A percentile compares a stretch with the other conserved stretches of the same genome.
These are phyloP conservation scores for Schizochytrium sp. DNA, from an alignment of 108 stramenopile species.

Conservation along the genomic window DNA sequence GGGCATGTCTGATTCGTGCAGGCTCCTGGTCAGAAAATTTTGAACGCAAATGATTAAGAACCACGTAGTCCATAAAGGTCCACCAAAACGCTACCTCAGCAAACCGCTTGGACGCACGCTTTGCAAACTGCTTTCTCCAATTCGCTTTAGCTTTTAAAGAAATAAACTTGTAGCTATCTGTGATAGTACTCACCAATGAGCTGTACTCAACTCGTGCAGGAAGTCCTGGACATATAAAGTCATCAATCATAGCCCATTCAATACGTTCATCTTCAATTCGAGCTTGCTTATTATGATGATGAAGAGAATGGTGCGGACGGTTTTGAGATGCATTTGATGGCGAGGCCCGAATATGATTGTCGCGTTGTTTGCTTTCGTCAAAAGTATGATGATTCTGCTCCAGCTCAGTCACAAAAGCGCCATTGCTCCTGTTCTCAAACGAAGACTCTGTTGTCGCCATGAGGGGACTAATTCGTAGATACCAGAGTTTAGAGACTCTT, in stretches of 20 bases:
- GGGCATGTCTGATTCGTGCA: neutral
- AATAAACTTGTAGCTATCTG: conserved; percentile 45
- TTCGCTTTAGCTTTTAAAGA: neutral
- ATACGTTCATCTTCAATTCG: conserved; percentile 18
- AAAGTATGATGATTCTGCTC: too few relatives aligned
- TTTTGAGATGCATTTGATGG: too few relatives aligned
- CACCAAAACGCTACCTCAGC: conserved; percentile 34
- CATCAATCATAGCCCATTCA: conserved; percentile 27
- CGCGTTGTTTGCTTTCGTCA: too few relatives aligned
- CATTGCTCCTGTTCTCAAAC: too few relatives aligned
- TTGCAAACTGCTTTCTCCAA: conserved; percentile 18
- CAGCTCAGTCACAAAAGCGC: too few relatives aligned
- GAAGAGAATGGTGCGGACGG: neutral
- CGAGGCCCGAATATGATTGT: too few relatives aligned
- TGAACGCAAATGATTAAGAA: neutral
- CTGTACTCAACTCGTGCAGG: neutral
- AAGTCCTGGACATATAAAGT: conserved; percentile 5
- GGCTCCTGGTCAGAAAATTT: neutral
- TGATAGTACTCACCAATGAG: neutral
- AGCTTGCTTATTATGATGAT: neutral
- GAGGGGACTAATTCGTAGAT: too few relatives aligned
- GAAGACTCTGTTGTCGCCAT: too few relatives aligned
- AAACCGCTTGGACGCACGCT: neutral
- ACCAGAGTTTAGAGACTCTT: too few relatives aligned
- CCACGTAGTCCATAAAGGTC: conserved; percentile 2